These are phyloP conservation scores for Hyphodiscus hymeniophilus DNA, from an alignment of 495 filamentous ascomycete genomes.

Conservation along the genomic window DNA sequence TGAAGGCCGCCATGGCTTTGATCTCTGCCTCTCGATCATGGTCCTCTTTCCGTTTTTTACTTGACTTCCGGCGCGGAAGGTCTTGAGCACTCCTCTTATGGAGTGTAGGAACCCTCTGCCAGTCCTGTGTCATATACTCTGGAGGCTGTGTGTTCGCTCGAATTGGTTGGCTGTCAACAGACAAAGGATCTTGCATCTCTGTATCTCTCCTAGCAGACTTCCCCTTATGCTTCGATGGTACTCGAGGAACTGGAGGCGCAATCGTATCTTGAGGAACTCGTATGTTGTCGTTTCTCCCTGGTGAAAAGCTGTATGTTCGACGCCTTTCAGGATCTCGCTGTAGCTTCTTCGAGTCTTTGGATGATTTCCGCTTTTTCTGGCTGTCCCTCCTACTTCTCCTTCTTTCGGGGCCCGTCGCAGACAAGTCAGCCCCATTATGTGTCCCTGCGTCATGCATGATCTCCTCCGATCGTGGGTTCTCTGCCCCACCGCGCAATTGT, in stretches of 20 bases:
- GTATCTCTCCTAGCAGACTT: slow-evolving; percentile 21
- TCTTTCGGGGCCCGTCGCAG: slow-evolving; percentile 12
- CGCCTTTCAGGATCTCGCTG: slow-evolving; percentile 30
- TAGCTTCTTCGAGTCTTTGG: slow-evolving; percentile 35
- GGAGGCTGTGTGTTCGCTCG: slow-evolving; percentile 23
- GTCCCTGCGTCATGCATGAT: slow-evolving; percentile 32
- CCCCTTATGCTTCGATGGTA: slow-evolving; percentile 21
- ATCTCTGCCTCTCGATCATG: slow-evolving; percentile 77
- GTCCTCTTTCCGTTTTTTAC: slow-evolving; percentile 67
- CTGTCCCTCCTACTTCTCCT: slow-evolving; percentile 23
- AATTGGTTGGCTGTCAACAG: slow-evolving; percentile 25
- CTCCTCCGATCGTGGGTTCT: slow-evolving; percentile 24
- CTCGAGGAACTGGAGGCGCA: slow-evolving; percentile 24
- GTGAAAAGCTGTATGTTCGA: slow-evolving; percentile 47
- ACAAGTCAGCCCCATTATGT: slow-evolving; percentile 21
- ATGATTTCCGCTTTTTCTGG: slow-evolving; percentile 21
- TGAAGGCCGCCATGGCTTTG: slow-evolving; percentile 66
- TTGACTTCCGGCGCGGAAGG: slow-evolving; percentile 59
- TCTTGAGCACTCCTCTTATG: slow-evolving; percentile 53
- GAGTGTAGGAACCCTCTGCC: slow-evolving; percentile 54
- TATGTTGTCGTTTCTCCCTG: slow-evolving; percentile 40
- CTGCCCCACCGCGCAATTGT: slow-evolving; percentile 30
- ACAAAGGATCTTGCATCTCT: slow-evolving; percentile 7
- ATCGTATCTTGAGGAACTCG: slow-evolving; percentile 24
- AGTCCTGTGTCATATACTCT: slow-evolving; percentile 35